Evolutionary conservation across 2,329 filamentous ascomycete genomes (phyloP), one percentile per base, ranked within the genome.

Genomic region (Lachnellula cervina): DNA sequence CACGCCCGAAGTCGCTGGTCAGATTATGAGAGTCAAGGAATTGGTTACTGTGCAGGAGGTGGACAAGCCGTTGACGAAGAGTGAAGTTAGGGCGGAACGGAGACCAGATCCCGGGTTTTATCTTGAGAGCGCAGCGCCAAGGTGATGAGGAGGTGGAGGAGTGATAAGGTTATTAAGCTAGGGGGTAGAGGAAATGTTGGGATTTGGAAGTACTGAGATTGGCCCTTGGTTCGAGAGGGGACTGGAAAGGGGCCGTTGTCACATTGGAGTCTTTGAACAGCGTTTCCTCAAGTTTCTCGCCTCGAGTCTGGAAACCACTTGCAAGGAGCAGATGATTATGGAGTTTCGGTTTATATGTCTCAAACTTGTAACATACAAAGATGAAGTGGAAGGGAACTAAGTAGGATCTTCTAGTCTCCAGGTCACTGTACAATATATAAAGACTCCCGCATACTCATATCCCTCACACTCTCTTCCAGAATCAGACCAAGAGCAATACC

Each of bases 21-120:
- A 88, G 66, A 88, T 90, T 66, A 87, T 89, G 81, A 83, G 81
- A 68, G 85, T 90, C 61, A 90, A 90, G 72, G 87, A 90, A 67
- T 71, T 90, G 54, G 81, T 90, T 9, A 79, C 83, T 46, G 85
- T 89, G 7, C 76, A 80, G 58, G 86, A 89, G 66, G 84, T 88
- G n/a, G 79, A 83, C 37, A 72, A 74, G 59, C 70, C 77, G 23
- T 70, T 86, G 72, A 83, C 78, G 3, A 81, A 79, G 66, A 71
- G 77, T 52, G 79, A 89, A 69, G 76, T 88, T 66, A 80, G 78
- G 69, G 76, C 77, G 46, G 74, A 81, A 67, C 75, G 87, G 66
- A 80, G 79, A 69, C 87, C 87, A 19, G 85, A 88, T 66, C 77
- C 78, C 4, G 87, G 87, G 2, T 90, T 85, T 63, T 88, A 83